Evolutionary conservation across 2,329 filamentous ascomycete genomes (phyloP).

Genomic region (Verticillium nubilum): DNA sequence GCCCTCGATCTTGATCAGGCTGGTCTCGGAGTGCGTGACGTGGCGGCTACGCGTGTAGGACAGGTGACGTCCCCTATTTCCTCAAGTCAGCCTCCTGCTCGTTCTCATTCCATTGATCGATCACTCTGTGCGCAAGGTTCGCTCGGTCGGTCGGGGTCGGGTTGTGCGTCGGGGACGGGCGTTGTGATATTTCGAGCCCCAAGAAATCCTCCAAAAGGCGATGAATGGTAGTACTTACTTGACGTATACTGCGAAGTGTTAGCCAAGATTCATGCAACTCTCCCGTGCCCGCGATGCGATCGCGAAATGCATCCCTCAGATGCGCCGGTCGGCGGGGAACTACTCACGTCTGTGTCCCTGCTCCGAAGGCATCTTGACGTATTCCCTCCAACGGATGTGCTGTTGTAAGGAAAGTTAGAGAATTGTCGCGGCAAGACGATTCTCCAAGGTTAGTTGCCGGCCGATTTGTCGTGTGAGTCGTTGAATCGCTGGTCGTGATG

Average conservation of each 20-base stretch:
- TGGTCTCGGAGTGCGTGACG: slow-evolving; percentile 83
- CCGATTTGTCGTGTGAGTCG: slow-evolving; percentile 23
- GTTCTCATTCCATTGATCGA: slow-evolving; percentile 9
- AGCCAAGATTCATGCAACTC: slow-evolving; percentile 22
- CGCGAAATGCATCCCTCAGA: neutral
- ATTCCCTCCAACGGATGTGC: slow-evolving; percentile 33
- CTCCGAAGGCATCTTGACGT: slow-evolving; percentile 81
- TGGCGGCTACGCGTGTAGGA: slow-evolving; percentile 96
- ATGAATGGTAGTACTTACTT: slow-evolving; percentile 58
- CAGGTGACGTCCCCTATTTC: slow-evolving; percentile 86
- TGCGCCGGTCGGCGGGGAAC: slow-evolving; percentile 9
- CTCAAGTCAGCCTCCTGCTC: slow-evolving; percentile 12
- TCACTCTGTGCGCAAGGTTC: slow-evolving; percentile 4
- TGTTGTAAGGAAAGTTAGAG: slow-evolving; percentile 31
- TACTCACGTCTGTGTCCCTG: slow-evolving; percentile 83
- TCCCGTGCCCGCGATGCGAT: neutral
- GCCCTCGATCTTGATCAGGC: slow-evolving; percentile 98
- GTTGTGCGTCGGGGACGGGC: neutral
- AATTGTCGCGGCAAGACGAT: slow-evolving; percentile 40
- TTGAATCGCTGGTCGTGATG: slow-evolving; percentile 1
- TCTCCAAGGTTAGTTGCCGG: slow-evolving; percentile 29
- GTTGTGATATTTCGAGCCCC: neutral
- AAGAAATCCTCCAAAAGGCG: neutral
- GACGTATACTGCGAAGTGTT: slow-evolving; percentile 66
- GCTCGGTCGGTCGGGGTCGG: neutral